Percentiles rank a stretch among this genome's conserved stretches.
These are phyloP conservation scores for Chrysanthemum makinoi DNA, from an alignment of 129 eudicot genomes.

Conservation along the genomic window DNA sequence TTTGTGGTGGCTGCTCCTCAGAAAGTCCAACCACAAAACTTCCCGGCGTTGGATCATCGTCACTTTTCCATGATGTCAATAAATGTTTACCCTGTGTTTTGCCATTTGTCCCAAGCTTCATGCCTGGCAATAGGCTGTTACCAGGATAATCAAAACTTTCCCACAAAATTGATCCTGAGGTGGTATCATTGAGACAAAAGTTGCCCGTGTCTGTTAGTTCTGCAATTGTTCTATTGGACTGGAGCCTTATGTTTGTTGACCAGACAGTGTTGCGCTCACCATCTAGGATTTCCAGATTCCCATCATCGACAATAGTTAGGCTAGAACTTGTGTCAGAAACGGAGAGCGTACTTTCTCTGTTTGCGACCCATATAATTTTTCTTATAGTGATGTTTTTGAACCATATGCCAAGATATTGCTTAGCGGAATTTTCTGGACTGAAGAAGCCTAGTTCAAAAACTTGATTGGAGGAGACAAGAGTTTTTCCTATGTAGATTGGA, in stretches of 20 bases:
- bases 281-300: conserved; percentile 33
- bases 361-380: conserved; percentile 32
- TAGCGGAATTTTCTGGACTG: conserved; percentile 24
- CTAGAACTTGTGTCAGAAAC: conserved; percentile 13
- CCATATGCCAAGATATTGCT: conserved; percentile 35
- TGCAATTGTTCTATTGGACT: conserved; percentile 21
- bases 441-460: conserved; percentile 37
- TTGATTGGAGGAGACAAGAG: conserved; percentile 37
- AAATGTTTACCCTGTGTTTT: conserved; percentile 12
- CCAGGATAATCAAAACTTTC: conserved; percentile 42
- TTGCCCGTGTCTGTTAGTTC: conserved; percentile 33
- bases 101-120: conserved; percentile 24
- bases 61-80: conserved; percentile 32
- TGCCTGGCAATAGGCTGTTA: conserved; percentile 28
- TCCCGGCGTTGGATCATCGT: conserved; percentile 33
- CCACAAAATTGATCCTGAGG: conserved; percentile 30
- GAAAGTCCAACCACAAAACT: conserved; percentile 21
- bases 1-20: conserved; percentile 26
- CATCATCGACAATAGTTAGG: conserved; percentile 30
- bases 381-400: conserved; percentile 13
- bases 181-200: conserved; percentile 18
- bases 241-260: conserved; percentile 35
- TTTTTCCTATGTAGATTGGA: conserved; percentile 13
- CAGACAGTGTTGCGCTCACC: conserved; percentile 24
- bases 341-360: conserved; percentile 28